Percentiles rank a stretch among this genome's conserved stretches.
Conservation (phyloP, 345 rosid genomes). For the Aquilaria yunnanensis region DNA sequence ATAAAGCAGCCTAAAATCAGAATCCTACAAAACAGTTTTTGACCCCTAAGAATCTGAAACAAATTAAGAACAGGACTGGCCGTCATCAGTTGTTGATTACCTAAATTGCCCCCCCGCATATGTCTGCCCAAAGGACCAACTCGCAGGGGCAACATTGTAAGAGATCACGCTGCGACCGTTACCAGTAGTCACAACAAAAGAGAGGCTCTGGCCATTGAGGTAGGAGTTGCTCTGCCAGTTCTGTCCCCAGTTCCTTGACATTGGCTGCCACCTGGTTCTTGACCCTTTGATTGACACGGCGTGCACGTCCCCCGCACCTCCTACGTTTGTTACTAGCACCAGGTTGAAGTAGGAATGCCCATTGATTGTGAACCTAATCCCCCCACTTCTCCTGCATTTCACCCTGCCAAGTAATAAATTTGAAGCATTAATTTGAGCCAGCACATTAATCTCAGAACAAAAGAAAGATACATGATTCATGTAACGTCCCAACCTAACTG, state of each 20-base stretch:
- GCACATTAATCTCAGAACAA: too few relatives aligned
- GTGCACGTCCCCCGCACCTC: conserved; percentile 72
- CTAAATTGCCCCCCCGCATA: conserved; percentile 60
- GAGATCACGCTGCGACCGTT: conserved; percentile 56
- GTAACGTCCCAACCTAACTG: too few relatives aligned
- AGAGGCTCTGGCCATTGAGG: conserved; percentile 66
- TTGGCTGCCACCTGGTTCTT: conserved; percentile 51
- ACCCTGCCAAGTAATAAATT: conserved; percentile 27
- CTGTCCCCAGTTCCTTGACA: conserved; percentile 89
- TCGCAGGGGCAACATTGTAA: conserved; percentile 54
- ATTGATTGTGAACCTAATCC: conserved; percentile 65
- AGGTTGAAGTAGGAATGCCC: conserved; percentile 81
- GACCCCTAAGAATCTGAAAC: not conserved
- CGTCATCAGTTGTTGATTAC: conserved; percentile 13
- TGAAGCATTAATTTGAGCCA: too few relatives aligned
- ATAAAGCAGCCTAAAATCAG: too few relatives aligned
- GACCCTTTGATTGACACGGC: conserved; percentile 62
- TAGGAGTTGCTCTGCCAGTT: conserved; percentile 85
- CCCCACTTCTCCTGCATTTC: conserved; percentile 60
- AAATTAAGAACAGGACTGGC: not conserved
- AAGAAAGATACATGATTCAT: too few relatives aligned
- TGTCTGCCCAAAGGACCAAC: conserved; percentile 79
- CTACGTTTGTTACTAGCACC: conserved; percentile 64
- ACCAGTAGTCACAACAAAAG: conserved; percentile 59
- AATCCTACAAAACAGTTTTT: too few relatives aligned